These are phyloP conservation scores for Cryphonectria radicalis DNA, from an alignment of 2,329 filamentous ascomycete genomes.

Conservation along the genomic window DNA sequence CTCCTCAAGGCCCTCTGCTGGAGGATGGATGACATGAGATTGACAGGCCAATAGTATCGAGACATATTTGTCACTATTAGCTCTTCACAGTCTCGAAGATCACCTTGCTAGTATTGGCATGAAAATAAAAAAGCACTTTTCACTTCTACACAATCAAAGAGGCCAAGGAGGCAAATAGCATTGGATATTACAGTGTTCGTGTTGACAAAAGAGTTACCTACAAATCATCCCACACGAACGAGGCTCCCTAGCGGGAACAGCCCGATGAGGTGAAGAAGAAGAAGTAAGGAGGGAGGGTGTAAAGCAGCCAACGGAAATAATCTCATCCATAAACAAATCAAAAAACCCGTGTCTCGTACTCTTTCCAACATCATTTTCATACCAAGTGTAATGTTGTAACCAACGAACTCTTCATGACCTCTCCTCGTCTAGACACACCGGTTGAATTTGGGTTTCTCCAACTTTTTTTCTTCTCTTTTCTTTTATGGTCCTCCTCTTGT, in stretches of 20 bases:
- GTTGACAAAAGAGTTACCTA: not conserved
- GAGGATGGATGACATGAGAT: not conserved
- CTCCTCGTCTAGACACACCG: slow-evolving; percentile 16
- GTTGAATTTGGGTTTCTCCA: not conserved
- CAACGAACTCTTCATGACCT: slow-evolving; percentile 4
- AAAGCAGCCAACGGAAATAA: not conserved
- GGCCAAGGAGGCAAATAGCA: not conserved
- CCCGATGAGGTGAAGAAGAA: not conserved
- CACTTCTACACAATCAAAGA: not conserved
- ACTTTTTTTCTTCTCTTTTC: not conserved
- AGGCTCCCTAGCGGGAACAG: not conserved
- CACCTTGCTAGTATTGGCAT: not conserved
- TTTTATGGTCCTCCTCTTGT: too few relatives aligned
- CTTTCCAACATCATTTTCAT: not conserved
- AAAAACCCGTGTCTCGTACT: not conserved
- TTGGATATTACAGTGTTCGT: not conserved
- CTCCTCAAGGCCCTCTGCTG: not conserved
- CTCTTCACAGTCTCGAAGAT: not conserved
- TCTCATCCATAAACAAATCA: not conserved
- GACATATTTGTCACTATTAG: not conserved
- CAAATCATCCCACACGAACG: not conserved
- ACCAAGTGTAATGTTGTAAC: not conserved
- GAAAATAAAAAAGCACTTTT: not conserved
- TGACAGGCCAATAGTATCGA: not conserved
- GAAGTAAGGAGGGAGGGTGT: not conserved